Percentiles rank a stretch among this genome's conserved stretches.
Evolutionary conservation across 1,139 yeast genomes (phyloP).

Genomic region (Zygosaccharomyces sapae): DNA sequence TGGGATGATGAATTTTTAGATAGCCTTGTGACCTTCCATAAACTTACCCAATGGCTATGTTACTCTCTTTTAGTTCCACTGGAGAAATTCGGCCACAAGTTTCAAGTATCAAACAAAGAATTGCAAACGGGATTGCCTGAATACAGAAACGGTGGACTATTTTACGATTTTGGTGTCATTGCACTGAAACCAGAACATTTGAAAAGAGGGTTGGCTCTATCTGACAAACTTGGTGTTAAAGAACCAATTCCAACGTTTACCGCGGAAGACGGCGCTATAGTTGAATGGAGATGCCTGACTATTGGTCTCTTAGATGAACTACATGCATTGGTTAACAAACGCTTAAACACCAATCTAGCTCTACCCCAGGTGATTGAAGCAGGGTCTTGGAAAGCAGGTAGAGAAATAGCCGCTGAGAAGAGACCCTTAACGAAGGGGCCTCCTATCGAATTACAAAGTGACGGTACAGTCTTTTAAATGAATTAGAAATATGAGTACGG

Average conservation of each 20-base stretch:
- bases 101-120: slow-evolving; percentile 40
- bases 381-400: slow-evolving; percentile 61
- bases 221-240: slow-evolving; percentile 30
- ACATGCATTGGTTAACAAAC: slow-evolving; percentile 45
- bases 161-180: slow-evolving; percentile 51
- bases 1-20: slow-evolving; percentile 30
- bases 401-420: slow-evolving; percentile 48
- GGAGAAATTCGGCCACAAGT: slow-evolving; percentile 42
- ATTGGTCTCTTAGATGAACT: slow-evolving; percentile 51
- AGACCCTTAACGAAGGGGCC: slow-evolving; percentile 52
- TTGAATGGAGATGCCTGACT: slow-evolving; percentile 62
- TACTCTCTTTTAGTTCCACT: slow-evolving; percentile 54
- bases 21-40: slow-evolving; percentile 53
- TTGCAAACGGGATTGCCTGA: slow-evolving; percentile 60
- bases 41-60: slow-evolving; percentile 59
- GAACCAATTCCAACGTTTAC: slow-evolving; percentile 45
- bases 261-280: slow-evolving; percentile 53
- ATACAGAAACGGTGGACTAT: slow-evolving; percentile 58
- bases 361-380: slow-evolving; percentile 60
- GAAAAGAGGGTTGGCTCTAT: slow-evolving; percentile 37
- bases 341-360: slow-evolving; percentile 38
- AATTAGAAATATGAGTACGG: background rate
- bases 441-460: slow-evolving; percentile 53
- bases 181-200: slow-evolving; percentile 41
- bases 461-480: slow-evolving; percentile 53